A percentile compares a stretch with the other conserved stretches of the same genome.
phyloP scores from a whole-genome alignment of 441 rosid species.

The Capsella rubella region DNA sequence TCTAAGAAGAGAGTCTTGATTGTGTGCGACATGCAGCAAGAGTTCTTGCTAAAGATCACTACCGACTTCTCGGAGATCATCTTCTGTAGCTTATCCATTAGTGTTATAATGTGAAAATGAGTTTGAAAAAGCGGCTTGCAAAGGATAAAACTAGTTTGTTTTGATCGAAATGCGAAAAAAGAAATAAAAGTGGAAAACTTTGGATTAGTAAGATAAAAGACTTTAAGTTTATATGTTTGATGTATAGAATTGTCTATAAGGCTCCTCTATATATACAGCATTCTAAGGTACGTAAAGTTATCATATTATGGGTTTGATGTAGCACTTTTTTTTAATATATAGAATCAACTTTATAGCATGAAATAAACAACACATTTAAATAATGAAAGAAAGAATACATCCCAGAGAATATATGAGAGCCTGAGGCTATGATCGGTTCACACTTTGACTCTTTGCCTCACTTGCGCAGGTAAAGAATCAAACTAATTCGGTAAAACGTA shows the following conservation, averaged over 20 bases:
- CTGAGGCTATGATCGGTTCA: neutral
- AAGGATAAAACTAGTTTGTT: neutral
- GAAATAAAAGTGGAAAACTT: neutral
- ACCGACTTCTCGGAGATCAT: conserved; percentile 74
- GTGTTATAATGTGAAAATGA: neutral
- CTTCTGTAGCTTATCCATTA: conserved; percentile 67
- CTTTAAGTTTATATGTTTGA: conserved; percentile 17
- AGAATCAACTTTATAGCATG: conserved; percentile 24
- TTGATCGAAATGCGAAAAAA: neutral
- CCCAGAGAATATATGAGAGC: neutral
- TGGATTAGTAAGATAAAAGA: conserved; percentile 8
- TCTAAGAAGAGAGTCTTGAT: conserved; percentile 69
- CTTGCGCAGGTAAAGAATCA: conserved; percentile 23
- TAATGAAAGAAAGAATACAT: neutral
- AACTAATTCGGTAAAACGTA: conserved; percentile 30
- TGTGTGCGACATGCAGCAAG: conserved; percentile 79
- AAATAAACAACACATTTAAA: neutral
- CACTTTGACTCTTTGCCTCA: conserved; percentile 5
- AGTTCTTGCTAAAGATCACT: conserved; percentile 82
- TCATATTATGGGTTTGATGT: conserved; percentile 21
- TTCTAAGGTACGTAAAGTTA: conserved; percentile 19
- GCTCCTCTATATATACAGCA: conserved; percentile 21
- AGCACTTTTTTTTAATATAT: neutral
- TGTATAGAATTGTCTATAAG: conserved; percentile 6
- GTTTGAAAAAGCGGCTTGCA: neutral